phyloP scores from a whole-genome alignment of 495 filamentous ascomycete species.

The Xylaria cubensis region DNA sequence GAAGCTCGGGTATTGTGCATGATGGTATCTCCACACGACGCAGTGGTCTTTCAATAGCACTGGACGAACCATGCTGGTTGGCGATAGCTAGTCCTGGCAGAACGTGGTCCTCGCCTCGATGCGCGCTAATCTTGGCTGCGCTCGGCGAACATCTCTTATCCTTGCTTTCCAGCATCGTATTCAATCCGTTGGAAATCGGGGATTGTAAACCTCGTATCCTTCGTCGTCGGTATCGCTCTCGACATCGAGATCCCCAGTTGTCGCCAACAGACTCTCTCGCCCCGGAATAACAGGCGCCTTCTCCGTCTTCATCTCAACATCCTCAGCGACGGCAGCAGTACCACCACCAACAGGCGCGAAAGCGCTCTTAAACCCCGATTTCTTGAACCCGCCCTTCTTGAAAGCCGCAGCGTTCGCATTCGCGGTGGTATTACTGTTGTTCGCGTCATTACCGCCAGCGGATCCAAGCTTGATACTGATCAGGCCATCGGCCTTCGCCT shows the following conservation, averaged over 20 bases:
- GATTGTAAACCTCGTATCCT: conserved; percentile 63
- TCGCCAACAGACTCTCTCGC: conserved; percentile 29
- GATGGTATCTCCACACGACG: not conserved
- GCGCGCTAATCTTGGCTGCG: not conserved
- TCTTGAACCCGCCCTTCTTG: conserved; percentile 64
- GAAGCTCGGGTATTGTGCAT: not conserved
- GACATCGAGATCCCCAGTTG: conserved; percentile 39
- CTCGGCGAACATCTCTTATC: no score
- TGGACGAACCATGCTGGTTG: no score
- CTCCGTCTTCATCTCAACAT: conserved; percentile 28
- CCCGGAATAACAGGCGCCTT: conserved; percentile 32
- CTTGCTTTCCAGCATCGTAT: no score
- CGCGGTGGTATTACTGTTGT: conserved; percentile 2
- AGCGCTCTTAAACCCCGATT: conserved; percentile 59
- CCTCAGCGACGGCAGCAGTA: conserved; percentile 21
- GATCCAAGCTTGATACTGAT: conserved; percentile 63
- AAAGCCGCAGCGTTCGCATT: conserved; percentile 44
- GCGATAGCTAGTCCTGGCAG: not conserved
- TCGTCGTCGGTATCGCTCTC: conserved; percentile 67
- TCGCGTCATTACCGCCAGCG: conserved; percentile 13
- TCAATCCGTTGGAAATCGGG: conserved; percentile 61
- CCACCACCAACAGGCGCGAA: conserved; percentile 49
- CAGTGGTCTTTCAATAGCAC: not conserved
- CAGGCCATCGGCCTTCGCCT: conserved; percentile 71
- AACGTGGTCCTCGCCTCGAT: not conserved